Evolutionary conservation across 345 rosid genomes (phyloP), one percentile per base, ranked within the genome.

Genomic region (Salix suchowensis): DNA sequence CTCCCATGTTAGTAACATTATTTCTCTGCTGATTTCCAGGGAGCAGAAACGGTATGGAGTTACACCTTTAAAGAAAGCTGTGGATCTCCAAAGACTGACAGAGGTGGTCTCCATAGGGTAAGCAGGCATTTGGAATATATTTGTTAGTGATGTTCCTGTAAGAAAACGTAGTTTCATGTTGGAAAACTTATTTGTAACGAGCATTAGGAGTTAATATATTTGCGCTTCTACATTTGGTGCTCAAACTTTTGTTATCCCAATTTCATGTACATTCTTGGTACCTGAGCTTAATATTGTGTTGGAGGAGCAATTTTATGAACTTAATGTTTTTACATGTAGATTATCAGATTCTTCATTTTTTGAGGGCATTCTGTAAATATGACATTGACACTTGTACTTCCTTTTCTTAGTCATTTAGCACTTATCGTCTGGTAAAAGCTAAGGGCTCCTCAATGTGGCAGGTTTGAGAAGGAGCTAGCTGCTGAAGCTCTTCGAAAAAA

Each of bases 401-500:
- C 64, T 28, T 9, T 8, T 58, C 24, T n/a, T 24, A 58, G 4
- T 24, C 64, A 58, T 58, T 58, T 55, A 55, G 14, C 62, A 55
- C 24, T 55, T 58, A 4, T 58, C 2, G 12, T 23, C 64, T 58
- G 15, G 32, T 23, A 68, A n/a, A 65, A 76, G 52, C 62, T 52
- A 60, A 73, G 71, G 37, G 26, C 60, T 68, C 26, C 42, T 67
- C 42, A 26, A 48, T 65, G 77, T 85, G 79, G 86, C 90, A 95
- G 98, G 85, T 95, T 81, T 88, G 94, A 83, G 74, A 95, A 84
- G 86, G 88, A 84, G 61, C 96, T 95, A 78, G 93, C 90, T 85
- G 97, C 96, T 40, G 97, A 95, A 85, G 88, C 97, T 75, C 94
- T 92, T 67, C 84, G 96, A 82, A 91, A 93, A 86, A 88, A 91